These are phyloP conservation scores for Coniochaeta hoffmannii DNA, from an alignment of 2,329 filamentous ascomycete genomes.

Conservation along the genomic window DNA sequence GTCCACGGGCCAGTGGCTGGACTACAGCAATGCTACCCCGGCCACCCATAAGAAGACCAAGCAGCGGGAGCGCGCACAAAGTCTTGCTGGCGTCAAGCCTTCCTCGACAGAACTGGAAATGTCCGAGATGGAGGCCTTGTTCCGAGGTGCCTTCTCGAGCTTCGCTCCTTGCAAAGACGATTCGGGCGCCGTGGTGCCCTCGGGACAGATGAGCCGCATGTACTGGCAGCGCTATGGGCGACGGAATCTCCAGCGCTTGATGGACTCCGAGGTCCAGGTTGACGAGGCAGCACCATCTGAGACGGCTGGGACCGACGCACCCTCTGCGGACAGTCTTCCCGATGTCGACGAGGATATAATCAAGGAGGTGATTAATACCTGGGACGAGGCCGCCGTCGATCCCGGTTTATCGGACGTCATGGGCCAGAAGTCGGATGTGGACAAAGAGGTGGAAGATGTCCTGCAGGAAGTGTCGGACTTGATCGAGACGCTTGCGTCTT, in stretches of 20 bases:
- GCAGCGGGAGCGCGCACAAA: conserved; percentile 65
- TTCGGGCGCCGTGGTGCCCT: conserved; percentile 60
- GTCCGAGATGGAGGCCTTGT: conserved; percentile 65
- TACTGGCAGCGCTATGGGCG: conserved; percentile 72
- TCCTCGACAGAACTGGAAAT: conserved; percentile 48
- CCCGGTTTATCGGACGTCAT: conserved; percentile 48
- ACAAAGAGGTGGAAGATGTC: conserved; percentile 60
- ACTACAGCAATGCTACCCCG: conserved; percentile 58
- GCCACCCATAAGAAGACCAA: conserved; percentile 49
- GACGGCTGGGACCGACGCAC: conserved; percentile 23
- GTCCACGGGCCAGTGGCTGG: conserved; percentile 61
- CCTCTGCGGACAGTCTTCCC: conserved; percentile 9
- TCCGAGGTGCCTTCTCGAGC: conserved; percentile 70
- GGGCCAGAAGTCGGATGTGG: conserved; percentile 42
- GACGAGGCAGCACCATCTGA: conserved; percentile 26
- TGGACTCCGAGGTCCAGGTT: conserved; percentile 40
- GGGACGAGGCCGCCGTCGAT: conserved; percentile 51
- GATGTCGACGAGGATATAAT: conserved; percentile 39
- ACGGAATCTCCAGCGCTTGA: conserved; percentile 56
- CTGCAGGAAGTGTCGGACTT: conserved; percentile 68
- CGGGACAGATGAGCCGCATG: conserved; percentile 57
- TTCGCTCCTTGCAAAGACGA: conserved; percentile 74
- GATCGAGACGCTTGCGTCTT: conserved; percentile 68
- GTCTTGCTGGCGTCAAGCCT: conserved; percentile 53
- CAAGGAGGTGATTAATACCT: conserved; percentile 47